Evolutionary conservation across 1,284 basidiomycete species (phyloP), one percentile per base, ranked within the genome.

Genomic region (Cutaneotrichosporon sp.): DNA sequence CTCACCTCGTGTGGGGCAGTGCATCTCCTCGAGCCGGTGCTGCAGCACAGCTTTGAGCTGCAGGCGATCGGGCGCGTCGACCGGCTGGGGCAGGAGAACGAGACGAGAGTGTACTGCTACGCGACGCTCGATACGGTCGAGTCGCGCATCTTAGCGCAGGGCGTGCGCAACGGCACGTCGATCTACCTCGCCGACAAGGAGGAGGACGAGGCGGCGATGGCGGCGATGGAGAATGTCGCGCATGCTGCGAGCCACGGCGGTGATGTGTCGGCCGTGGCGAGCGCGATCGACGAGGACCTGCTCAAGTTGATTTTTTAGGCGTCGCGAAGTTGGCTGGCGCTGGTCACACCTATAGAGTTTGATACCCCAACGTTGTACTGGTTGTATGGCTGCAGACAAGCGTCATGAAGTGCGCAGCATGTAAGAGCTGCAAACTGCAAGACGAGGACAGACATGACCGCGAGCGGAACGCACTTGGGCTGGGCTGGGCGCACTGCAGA

Each of bases 21-120:
- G n/a, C 79, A 80, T 60, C 66, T 80, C 13, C 71, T 80, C 24
- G 79, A 80, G 60, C 79, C 79, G 2, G 76, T 80, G 4, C 62
- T 80, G 57, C 72, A 72, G 47, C 77, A 77, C 64, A 71, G 68
- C n/a, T 80, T 78, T 53, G 79, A 80, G 59, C 71, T 80, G 20
- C 79, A 80, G 68, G 75, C 74, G 11, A 56, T 63, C 10, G 59
- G 67, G 54, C 65, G 65, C 34, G 62, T 67, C 9, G 62, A 67
- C 46, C 62, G 62, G 14, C 38, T 79, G 1, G 78, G 77, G 7
- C 77, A 78, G 63, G 65, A 63, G 47, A 60, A 70, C 22, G 69
- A 78, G 65, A 81, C 73, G 47, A 74, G 66, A 1, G 79, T 80
- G 0, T 80, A 69, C 59, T 79, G 78, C 62, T 78, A 79, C 63